Evolutionary conservation across 225 moss, liverwort and hornwort species (phyloP).

Genomic region (Ulota crispa): DNA sequence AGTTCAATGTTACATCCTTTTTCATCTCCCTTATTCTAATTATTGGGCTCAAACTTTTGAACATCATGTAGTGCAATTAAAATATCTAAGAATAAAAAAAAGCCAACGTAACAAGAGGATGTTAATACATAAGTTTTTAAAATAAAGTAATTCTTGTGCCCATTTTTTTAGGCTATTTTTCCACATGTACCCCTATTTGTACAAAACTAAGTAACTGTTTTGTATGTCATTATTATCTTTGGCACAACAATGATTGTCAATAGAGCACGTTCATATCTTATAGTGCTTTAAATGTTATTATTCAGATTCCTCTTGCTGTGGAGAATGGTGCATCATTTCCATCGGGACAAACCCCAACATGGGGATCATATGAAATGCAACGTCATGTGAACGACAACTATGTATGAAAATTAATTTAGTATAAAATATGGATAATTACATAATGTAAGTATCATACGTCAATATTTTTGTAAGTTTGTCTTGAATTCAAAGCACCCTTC

Average conservation of each 20-base stretch:
- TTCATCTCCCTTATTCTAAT: background rate
- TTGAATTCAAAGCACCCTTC: background rate
- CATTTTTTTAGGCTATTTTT: background rate
- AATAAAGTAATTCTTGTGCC: background rate
- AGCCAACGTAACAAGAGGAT: background rate
- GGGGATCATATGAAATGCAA: conserved; percentile 53
- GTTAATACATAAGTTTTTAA: background rate
- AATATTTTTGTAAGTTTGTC: background rate
- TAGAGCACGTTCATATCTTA: conserved; percentile 20
- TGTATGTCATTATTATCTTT: background rate
- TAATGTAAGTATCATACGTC: background rate
- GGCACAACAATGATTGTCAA: background rate
- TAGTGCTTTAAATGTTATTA: conserved; percentile 27
- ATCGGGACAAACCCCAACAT: conserved; percentile 40
- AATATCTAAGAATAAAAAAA: background rate
- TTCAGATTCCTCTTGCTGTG: conserved; percentile 56
- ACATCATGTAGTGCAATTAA: background rate
- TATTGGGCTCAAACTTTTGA: background rate
- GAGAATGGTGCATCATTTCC: conserved; percentile 57
- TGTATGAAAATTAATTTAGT: conserved; percentile 25
- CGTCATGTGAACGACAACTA: conserved; percentile 59
- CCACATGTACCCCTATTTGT: background rate
- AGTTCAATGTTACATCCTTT: background rate
- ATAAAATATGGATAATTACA: conserved; percentile 16
- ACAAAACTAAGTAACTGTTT: background rate